Evolutionary conservation across 345 rosid species (phyloP), one percentile per base, ranked within the genome.

Genomic region (Lumnitzera littorea): DNA sequence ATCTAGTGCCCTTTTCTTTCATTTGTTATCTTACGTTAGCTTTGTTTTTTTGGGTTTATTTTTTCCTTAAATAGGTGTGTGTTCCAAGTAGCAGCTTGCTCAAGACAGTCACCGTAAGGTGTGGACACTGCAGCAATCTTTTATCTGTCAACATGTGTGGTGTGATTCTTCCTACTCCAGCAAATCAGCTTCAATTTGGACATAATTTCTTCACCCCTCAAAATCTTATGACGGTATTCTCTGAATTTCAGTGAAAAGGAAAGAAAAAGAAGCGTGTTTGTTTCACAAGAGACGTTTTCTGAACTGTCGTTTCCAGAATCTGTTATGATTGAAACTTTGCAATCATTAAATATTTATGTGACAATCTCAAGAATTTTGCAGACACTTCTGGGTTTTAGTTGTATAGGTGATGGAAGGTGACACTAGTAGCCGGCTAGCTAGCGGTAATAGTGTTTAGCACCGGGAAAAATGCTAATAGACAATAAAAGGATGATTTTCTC

Each of bases 101-200:
- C 89, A 95, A 88, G 88, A 84, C 88, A 9, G 99, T 95, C 46
- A 85, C 97, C 12, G 95, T 95, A 49, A 84, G 96, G 68, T 95
- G 97, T 62, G 99, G 97, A 24, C 96, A 92, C 82, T 95, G 99
- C 76, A 76, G 88, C 72, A 88, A 82, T 69, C 95, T 95, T 55
- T 75, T 95, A 61, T 83, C 97, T 3, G 96, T 84, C 62, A 86
- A 75, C 82, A 88, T 82, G 91, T 78, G 91, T 13, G 74, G 84
- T 55, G 62, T 73, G 61, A 80, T 84, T 24, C 80, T 84, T 61
- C 96, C 97, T 27, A 70, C 63, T 25, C 55, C 63, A 23, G 72
- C 89, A 15, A 88, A 84, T 73, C 95, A 86, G 79, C 82, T 84
- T 62, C 94, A 94, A 51, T 77, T 78, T 7, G 84, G 88, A 27